Base-by-base conservation (phyloP, 2,329 filamentous ascomycete genomes). In the Penicillium sp. region DNA sequence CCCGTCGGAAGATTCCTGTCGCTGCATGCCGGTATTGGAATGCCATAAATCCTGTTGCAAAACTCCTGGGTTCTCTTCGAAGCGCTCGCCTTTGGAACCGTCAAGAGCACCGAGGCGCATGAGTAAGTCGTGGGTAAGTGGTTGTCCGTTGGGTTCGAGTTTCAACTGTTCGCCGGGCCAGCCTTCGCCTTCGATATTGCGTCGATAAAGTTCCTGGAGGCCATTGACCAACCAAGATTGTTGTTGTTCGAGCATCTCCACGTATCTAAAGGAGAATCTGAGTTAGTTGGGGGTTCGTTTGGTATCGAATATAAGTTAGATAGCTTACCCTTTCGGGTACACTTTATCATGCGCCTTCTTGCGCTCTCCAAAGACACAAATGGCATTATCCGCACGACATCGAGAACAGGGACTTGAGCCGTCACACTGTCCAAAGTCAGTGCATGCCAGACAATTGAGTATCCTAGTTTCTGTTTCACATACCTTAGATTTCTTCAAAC, bases 321-420 rank as follows among this genome's bases (percentile, higher is more conserved):
- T 48, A 48, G 66, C 76, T 70, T 67, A 84, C 77, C 82, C 82
- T 71, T 84, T 85, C n/a, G 82, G 82, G 65, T 84, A 84, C 39
- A 83, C 78, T 66, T 84, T 84, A 67, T 85, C 82, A 59, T 83
- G 80, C 6, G 79, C 78, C 73, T 83, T 84, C 66, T 84, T 85
- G 47, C 81, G 73, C 63, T 84, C 81, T 28, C 81, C 81, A 67
- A 83, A 85, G 4, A 83, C 78, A 58, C 82, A 85, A 53, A 83
- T 81, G 34, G 79, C 78, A 64, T 84, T 83, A 66, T 85, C 82
- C 52, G 79, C 75, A 62, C 79, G 79, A 68, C 82, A 85, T 52
- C 82, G 73, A 58, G 76, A 76, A 70, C 82, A 85, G 14, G 81
- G 81, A 58, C 73, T 79, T 31, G 77, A 73, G 56, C 82, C 82